Percentiles rank a stretch among this genome's conserved stretches.
Conservation (phyloP, 192 early-diverging fungal species). For the Linnemannia hyalina region DNA sequence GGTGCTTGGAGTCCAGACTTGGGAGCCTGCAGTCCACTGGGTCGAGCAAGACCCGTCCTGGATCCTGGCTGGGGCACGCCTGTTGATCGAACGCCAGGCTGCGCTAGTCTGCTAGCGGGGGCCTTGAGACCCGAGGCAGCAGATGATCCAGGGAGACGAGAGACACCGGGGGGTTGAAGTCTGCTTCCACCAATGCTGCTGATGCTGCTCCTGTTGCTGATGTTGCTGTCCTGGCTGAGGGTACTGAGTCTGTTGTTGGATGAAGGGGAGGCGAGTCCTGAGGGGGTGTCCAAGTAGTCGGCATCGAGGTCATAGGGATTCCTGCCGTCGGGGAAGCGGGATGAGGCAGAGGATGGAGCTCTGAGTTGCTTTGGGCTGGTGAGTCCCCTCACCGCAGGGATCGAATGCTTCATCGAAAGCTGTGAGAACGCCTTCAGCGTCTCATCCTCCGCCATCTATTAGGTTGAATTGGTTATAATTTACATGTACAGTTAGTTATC, state of each 20-base stretch:
- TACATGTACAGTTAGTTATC: not conserved
- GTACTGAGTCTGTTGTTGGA: constrained; percentile 20
- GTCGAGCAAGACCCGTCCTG: constrained; percentile 20
- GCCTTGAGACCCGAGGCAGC: constrained; percentile 25
- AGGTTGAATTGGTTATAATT: not conserved
- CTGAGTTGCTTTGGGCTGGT: not conserved
- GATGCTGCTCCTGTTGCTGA: constrained; percentile 18
- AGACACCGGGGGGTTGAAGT: constrained; percentile 15
- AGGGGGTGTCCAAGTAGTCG: constrained; percentile 34
- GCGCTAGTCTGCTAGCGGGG: constrained; percentile 16
- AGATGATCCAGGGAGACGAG: constrained; percentile 26
- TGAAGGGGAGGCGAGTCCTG: constrained; percentile 14
- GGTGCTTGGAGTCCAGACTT: constrained; percentile 20
- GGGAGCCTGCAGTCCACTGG: constrained; percentile 29
- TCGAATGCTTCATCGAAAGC: not conserved
- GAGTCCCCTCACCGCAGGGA: constrained; percentile 21
- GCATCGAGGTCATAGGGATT: constrained; percentile 44
- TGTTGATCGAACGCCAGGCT: constrained; percentile 32
- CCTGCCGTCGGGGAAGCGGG: constrained; percentile 28
- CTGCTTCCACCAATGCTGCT: constrained; percentile 18
- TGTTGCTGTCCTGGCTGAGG: constrained; percentile 8
- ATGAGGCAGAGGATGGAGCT: not conserved
- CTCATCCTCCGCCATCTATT: constrained; percentile 21
- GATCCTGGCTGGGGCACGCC: constrained; percentile 29
- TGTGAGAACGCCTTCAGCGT: constrained; percentile 22